Conservation (phyloP, 345 rosid species). For the Populus euphratica region DNA sequence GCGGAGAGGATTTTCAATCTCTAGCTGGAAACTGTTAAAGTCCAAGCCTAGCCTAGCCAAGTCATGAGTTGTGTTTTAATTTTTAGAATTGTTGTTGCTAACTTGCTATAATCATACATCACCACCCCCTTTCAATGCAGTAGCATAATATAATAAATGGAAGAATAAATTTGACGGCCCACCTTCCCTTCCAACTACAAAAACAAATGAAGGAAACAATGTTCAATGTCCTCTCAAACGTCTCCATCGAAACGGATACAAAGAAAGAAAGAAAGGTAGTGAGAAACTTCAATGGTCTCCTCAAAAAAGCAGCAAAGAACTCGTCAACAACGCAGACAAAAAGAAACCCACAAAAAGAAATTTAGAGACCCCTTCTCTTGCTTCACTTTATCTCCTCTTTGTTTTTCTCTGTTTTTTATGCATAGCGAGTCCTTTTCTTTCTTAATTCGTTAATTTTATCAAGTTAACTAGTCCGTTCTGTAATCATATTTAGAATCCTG, state of each 20-base stretch:
- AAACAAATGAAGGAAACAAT: not conserved
- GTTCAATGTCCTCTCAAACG: constrained; percentile 5
- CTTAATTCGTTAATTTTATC: not conserved
- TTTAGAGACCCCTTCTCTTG: not conserved
- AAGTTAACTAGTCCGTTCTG: not conserved
- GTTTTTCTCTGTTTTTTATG: not conserved
- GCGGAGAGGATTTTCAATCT: too few species aligned
- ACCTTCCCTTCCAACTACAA: not conserved
- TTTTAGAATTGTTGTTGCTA: too few species aligned
- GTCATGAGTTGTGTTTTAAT: too few species aligned
- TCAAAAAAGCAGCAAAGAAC: constrained; percentile 16
- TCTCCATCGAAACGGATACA: constrained; percentile 26
- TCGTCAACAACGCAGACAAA: constrained; percentile 25
- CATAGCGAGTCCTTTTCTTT: not conserved
- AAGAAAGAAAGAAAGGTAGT: constrained; percentile 9
- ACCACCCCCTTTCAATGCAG: not conserved
- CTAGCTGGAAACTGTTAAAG: too few species aligned
- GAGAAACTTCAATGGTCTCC: constrained; percentile 11
- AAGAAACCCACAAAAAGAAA: constrained; percentile 4
- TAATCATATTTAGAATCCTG: not conserved
- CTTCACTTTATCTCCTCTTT: not conserved
- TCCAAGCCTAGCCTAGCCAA: not conserved
- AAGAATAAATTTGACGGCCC: not conserved
- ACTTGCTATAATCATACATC: not conserved
- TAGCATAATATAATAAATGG: not conserved